Percentiles rank a stretch among this genome's conserved stretches.
Evolutionary conservation across 768 basidiomycete species (phyloP).

Genomic region (Kwoniella sp.): DNA sequence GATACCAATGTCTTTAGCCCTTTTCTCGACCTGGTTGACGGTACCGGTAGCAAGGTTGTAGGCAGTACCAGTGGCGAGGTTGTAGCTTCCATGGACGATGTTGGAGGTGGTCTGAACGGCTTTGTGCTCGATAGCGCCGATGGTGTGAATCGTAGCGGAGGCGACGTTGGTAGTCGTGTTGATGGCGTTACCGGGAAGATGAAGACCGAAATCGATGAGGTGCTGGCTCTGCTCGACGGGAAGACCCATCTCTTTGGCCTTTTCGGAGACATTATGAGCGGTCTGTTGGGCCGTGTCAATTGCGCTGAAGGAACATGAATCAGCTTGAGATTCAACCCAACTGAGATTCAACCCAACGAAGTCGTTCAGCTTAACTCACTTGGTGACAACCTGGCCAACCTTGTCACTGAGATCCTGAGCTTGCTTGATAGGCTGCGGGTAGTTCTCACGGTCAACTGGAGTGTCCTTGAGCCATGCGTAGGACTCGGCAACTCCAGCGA

Average conservation of each 20-base stretch:
- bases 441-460: conserved; percentile 15
- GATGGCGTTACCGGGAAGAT: conserved; percentile 2
- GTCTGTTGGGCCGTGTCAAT: conserved; percentile 3
- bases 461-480: conserved; percentile 16
- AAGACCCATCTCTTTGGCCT: conserved; percentile 13
- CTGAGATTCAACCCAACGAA: neutral
- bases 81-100: conserved; percentile 15
- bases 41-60: conserved; percentile 22
- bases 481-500: conserved; percentile 31
- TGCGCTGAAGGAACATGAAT: neutral
- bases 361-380: too few relatives aligned
- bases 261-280: conserved; percentile 3
- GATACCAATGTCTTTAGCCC: conserved; percentile 36
- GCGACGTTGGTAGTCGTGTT: conserved; percentile 11
- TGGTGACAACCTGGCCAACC: conserved; percentile 9
- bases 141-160: conserved; percentile 5
- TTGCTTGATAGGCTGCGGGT: conserved; percentile 16
- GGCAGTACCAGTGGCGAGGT: conserved; percentile 16
- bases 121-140: conserved; percentile 15
- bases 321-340: neutral
- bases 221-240: conserved; percentile 17
- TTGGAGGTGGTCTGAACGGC: conserved; percentile 8
- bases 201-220: conserved; percentile 15
- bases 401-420: conserved; percentile 29
- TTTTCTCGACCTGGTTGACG: conserved; percentile 26